Evolutionary conservation across 306 rosid genomes (phyloP), one percentile per base, ranked within the genome.

Genomic region (Sicyos edulis): DNA sequence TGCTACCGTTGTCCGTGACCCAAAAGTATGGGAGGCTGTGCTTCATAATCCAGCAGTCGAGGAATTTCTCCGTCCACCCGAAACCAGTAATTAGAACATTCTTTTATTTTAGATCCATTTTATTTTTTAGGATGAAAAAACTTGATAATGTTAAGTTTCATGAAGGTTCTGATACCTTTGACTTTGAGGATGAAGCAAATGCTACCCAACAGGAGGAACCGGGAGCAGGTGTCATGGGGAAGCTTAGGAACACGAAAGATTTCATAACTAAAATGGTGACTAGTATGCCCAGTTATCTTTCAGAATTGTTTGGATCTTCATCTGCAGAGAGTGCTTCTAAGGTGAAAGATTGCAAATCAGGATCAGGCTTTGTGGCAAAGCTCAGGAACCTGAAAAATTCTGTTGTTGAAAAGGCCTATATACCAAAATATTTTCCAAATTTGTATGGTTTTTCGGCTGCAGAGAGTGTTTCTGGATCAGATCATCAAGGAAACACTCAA

Each of bases 1-100:
- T 67, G 86, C 89, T 20, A 88, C 97, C 22, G 34, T 85, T 74
- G 79, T 89, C 19, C 59, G 70, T 17, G 97, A 92, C 68, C 81
- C 73, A 0, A 82, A 85, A n/a, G 79, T 92, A 24, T 85, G 81
- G 87, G 72, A 66, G 26, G 96, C 95, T 5, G 74, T 88, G 78
- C 37, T 82, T 86, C 67, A 81, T 53, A 89, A 92, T 67, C 50
- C 88, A 73, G 83, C 16, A 3, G 78, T 89, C 26, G 59, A 61
- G 76, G 77, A 78, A 69, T 83, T 80, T 73, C 3, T 86, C 24
- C 71, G 76, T 29, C 75, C 90, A 56, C 78, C 78, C 13, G 70
- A 78, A 56, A 78, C 10, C 51, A 76, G 84, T 83, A 78, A 75
- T 67, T 61, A 16, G 45, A 44, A 12, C 8, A 1, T 47, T 34